Evolutionary conservation across 2,329 filamentous ascomycete species (phyloP).

Genomic region (Achaetomium macrosporum): DNA sequence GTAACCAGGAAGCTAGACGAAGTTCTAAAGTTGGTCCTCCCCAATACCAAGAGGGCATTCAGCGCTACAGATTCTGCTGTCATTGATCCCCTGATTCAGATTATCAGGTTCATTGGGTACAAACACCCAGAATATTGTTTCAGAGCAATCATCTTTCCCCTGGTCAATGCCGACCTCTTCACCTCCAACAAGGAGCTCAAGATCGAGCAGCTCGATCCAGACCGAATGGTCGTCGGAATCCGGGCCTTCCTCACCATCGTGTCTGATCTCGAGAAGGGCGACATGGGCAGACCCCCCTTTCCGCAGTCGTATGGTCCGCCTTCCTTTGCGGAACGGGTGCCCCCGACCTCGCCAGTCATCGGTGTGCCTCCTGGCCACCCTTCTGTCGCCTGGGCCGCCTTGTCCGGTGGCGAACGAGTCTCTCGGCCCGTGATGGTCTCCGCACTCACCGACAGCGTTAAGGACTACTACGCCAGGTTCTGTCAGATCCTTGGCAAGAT

Average conservation of each 20-base stretch:
- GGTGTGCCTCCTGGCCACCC: conserved; percentile 32
- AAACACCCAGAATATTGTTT: conserved; percentile 94
- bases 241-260: conserved; percentile 90
- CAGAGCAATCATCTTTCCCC: conserved; percentile 82
- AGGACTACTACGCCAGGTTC: conserved; percentile 83
- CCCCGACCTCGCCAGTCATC: conserved; percentile 46
- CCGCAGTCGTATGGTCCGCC: conserved; percentile 57
- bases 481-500: conserved; percentile 95
- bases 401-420: conserved; percentile 54
- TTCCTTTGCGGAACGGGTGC: conserved; percentile 37
- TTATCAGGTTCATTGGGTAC: conserved; percentile 90
- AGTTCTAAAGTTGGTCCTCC: conserved; percentile 76
- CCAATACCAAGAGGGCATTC: conserved; percentile 71
- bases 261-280: conserved; percentile 81
- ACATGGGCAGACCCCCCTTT: conserved; percentile 73
- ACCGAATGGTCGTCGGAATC: conserved; percentile 96
- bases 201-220: conserved; percentile 90
- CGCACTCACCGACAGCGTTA: conserved; percentile 66
- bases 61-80: conserved; percentile 78
- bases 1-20: conserved; percentile 81
- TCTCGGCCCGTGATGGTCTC: conserved; percentile 59
- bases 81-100: conserved; percentile 83
- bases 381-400: conserved; percentile 23
- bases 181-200: conserved; percentile 67
- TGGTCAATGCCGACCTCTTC: conserved; percentile 91